Evolutionary conservation across 116 monocot genomes (phyloP), one percentile per base, ranked within the genome.

Genomic region (Dioscorea cayenensis): DNA sequence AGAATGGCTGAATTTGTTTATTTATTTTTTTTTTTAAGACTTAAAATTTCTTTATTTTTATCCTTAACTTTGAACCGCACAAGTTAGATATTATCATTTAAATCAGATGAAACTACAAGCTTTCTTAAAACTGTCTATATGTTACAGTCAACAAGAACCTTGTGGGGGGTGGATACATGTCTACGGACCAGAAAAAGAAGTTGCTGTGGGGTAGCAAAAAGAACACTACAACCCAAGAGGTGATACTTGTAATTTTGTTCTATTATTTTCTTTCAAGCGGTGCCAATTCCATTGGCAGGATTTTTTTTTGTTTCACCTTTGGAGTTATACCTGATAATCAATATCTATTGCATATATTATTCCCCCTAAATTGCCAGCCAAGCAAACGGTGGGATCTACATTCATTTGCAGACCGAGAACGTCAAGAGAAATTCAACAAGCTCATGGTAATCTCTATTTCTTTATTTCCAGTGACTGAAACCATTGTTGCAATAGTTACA

Each of bases 391-490:
- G 93, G 97, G 90, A 92, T 62, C 49, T 74, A 21, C 83, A 90
- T 43, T 67, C 90, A 51, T 97, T 97, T 77, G 20, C 86, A 22
- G 93, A 97, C 38, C 78, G 76, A 63, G 97, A 92, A 38, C 85
- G 93, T 10, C 97, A 97, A 69, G 97, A 97, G 74, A 97, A 97
- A 71, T 97, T 93, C 78, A 97, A 97, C 72, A 97, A 93, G 65
- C 97, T 97, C 88, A 97, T 97, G 97, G 97, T 97, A 87, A 90
- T 60, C 76, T 62, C 62, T 27, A 62, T 62, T 62, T 62, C 25
- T 71, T 52, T 64, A 8, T 17, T 49, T 68, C 71, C 37, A 51
- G 9, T 66, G 17, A 9, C 14, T 28, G 69, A 28, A 32, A 32
- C 32, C 32, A 32, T 32, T 32, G 4, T 32, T 4, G 32, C 32